Percentiles rank a stretch among this genome's conserved stretches.
Evolutionary conservation across 352 stramenopile species (phyloP).

Genomic region (Globisporangium camurandrum): DNA sequence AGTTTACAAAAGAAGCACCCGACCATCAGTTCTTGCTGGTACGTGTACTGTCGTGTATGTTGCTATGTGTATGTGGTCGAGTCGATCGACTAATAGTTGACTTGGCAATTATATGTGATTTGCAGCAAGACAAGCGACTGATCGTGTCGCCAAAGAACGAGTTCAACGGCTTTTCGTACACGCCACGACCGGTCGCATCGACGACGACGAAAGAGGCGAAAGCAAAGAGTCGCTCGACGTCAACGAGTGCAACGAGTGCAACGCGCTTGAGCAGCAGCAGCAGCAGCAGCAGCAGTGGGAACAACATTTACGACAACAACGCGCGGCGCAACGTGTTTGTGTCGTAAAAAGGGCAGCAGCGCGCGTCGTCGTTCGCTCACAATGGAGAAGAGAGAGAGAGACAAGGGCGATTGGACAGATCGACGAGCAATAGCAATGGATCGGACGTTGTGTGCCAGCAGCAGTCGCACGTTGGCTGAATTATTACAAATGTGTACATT

Average conservation of each 20-base stretch:
- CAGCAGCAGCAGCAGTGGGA: conserved; percentile 21
- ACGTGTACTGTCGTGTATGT: not conserved
- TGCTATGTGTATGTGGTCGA: conserved; percentile 1
- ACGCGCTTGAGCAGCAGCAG: conserved; percentile 19
- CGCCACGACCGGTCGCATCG: conserved; percentile 25
- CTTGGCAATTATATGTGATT: conserved; percentile 1
- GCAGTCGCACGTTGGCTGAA: no score
- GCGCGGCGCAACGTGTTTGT: conserved; percentile 26
- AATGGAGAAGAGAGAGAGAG: not conserved
- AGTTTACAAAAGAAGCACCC: conserved; percentile 81
- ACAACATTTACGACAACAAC: conserved; percentile 28
- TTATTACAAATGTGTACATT: conserved; percentile 1
- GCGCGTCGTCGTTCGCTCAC: not conserved
- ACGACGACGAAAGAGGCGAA: conserved; percentile 12
- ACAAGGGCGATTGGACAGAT: not conserved
- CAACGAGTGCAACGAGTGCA: not conserved
- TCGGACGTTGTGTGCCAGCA: no score
- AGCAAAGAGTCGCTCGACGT: conserved; percentile 14
- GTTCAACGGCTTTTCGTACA: conserved; percentile 83
- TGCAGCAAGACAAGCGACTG: conserved; percentile 68
- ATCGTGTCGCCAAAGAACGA: conserved; percentile 76
- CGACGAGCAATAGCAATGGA: no score
- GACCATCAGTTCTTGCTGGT: conserved; percentile 54
- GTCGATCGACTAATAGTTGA: no score
- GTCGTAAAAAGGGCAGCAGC: conserved; percentile 6